Evolutionary conservation across 2,329 filamentous ascomycete genomes (phyloP).

Genomic region (Exophiala dermatitidis): DNA sequence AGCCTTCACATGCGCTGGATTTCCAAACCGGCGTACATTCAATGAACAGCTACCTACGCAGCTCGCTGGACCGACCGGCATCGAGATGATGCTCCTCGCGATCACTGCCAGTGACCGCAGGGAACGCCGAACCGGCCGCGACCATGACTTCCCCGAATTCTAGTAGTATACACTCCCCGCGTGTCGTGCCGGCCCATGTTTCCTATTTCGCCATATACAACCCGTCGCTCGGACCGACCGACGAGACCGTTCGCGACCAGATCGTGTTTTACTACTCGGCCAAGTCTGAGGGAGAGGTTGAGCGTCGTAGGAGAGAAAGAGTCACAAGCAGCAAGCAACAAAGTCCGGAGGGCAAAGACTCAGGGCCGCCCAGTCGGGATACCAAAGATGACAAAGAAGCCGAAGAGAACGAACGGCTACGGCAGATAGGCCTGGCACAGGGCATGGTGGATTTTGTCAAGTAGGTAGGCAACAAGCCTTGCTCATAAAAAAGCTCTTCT

Average conservation of each 20-base stretch:
- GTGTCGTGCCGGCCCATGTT: conserved; percentile 68
- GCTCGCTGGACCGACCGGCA: background rate
- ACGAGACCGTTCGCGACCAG: conserved; percentile 69
- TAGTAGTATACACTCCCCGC: background rate
- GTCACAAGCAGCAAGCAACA: background rate
- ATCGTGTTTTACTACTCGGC: conserved; percentile 85
- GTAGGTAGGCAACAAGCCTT: conserved; percentile 35
- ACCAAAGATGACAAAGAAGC: conserved; percentile 42
- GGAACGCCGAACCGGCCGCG: background rate
- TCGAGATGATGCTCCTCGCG: background rate
- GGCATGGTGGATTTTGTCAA: conserved; percentile 89
- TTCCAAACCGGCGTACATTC: background rate
- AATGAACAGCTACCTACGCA: background rate
- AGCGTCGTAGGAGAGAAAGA: conserved; percentile 24
- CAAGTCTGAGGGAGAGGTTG: conserved; percentile 25
- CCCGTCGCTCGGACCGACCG: conserved; percentile 65
- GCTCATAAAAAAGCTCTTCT: too few species aligned
- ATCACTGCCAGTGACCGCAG: background rate
- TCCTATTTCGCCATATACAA: conserved; percentile 95
- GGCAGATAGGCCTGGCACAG: conserved; percentile 92
- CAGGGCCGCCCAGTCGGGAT: conserved; percentile 24
- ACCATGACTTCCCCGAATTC: background rate
- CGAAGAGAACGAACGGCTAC: conserved; percentile 74
- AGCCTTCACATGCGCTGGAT: background rate
- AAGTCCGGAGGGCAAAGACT: background rate